These are phyloP conservation scores for Serpula lacrymans DNA, from an alignment of 768 basidiomycete species.

Conservation along the genomic window DNA sequence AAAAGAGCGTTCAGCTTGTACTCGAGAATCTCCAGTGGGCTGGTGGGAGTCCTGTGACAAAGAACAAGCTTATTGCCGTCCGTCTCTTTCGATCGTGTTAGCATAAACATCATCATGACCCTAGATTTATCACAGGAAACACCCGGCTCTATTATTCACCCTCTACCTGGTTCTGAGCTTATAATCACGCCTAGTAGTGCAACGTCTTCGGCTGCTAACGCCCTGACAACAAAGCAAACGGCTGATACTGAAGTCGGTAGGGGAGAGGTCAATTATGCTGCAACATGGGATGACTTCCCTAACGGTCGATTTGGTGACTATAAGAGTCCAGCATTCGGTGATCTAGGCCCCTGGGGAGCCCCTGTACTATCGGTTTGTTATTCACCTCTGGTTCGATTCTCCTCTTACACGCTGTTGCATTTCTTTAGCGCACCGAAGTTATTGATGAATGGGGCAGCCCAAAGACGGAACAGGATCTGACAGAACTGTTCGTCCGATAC, in stretches of 20 bases:
- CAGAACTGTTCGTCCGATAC: slow-evolving; percentile 74
- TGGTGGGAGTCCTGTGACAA: slow-evolving; percentile 35
- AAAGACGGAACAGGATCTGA: slow-evolving; percentile 62
- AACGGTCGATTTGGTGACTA: slow-evolving; percentile 98
- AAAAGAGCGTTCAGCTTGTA: slow-evolving; percentile 88
- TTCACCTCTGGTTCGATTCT: neutral
- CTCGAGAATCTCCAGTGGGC: slow-evolving; percentile 80
- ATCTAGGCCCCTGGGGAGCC: slow-evolving; percentile 75
- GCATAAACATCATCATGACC: neutral
- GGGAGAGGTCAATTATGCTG: slow-evolving; percentile 73
- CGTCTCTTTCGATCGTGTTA: slow-evolving; percentile 15
- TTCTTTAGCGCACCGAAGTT: slow-evolving; percentile 53
- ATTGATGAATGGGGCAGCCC: slow-evolving; percentile 74
- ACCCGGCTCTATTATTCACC: slow-evolving; percentile 28
- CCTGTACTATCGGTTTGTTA: slow-evolving; percentile 49
- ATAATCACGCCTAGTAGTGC: slow-evolving; percentile 66
- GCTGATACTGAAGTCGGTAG: slow-evolving; percentile 58
- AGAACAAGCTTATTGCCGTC: slow-evolving; percentile 71
- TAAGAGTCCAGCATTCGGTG: slow-evolving; percentile 94
- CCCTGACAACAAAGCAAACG: slow-evolving; percentile 46
- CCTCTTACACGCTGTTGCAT: neutral
- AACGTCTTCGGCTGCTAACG: slow-evolving; percentile 55
- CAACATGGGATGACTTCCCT: slow-evolving; percentile 94
- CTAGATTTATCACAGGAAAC: slow-evolving; percentile 33
- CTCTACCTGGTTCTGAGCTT: slow-evolving; percentile 34